These are phyloP conservation scores for Corrigiola litoralis DNA, from an alignment of 179 eudicot species.

Conservation along the genomic window DNA sequence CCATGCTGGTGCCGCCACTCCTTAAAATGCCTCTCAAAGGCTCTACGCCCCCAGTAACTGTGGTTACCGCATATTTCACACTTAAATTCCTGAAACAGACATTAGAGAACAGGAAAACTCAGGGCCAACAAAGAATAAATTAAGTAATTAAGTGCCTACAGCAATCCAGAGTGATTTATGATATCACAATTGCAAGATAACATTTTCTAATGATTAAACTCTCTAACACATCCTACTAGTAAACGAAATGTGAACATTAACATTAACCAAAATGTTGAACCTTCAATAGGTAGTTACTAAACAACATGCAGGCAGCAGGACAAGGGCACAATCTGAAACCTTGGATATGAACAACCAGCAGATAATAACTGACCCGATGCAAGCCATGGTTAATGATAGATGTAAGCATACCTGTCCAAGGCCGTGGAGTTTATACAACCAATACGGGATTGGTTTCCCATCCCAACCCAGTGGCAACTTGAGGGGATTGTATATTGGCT, in stretches of 20 bases:
- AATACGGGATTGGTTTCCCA: conserved; percentile 98
- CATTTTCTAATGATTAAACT: no score
- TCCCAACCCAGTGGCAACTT: conserved; percentile 99
- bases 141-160: no score
- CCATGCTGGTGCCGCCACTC: conserved; percentile 99
- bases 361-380: not conserved
- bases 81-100: conserved; percentile 70
- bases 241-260: no score
- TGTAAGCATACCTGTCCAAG: conserved; percentile 81
- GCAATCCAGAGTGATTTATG: no score
- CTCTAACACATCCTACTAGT: no score
- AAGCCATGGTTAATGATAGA: not conserved
- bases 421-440: conserved; percentile 98
- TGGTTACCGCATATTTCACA: conserved; percentile 99
- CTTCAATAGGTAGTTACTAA: no score
- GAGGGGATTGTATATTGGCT: conserved; percentile 88
- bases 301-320: no score
- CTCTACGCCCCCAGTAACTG: conserved; percentile 98
- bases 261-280: no score
- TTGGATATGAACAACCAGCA: no score
- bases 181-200: no score
- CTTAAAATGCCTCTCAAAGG: conserved; percentile 96
- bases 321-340: no score
- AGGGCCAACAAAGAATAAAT: conserved; percentile 5
- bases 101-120: not conserved